Base-by-base conservation (phyloP, 1,139 yeast species). In the Tardiomyces depauwii region DNA sequence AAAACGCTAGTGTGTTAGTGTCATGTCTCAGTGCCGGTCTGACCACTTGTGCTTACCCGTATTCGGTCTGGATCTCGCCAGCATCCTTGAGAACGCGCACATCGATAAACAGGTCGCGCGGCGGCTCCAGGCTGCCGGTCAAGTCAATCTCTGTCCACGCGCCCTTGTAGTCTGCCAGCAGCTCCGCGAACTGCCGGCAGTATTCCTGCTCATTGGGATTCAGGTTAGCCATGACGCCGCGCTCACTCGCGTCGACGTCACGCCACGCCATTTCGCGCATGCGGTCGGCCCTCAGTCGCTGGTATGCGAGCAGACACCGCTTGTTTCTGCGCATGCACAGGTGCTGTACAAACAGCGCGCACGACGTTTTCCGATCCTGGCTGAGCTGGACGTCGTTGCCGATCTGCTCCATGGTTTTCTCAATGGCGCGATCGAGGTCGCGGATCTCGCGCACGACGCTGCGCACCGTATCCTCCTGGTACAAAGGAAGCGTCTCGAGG, bases 21-120 rank as follows among this genome's bases (percentile, higher is more conserved):
- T n/a, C n/a, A n/a, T n/a, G n/a, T n/a, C n/a, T n/a, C n/a, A n/a
- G 63, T 59, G 41, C 13, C n/a, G n/a, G n/a, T n/a, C n/a, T n/a
- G n/a, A n/a, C n/a, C n/a, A n/a, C n/a, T n/a, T n/a, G n/a, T n/a
- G n/a, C n/a, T n/a, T n/a, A 30, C 36, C 98, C 98, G 56, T 91
- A 91, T 62, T 91, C 98, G 0, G 98, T 91, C 60, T 89, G 96
- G 39, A 91, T 88, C 60, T 91, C 97, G 1, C 98, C 98, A 0
- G 96, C 97, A 58, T 91, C 95, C 57, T 84, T 84, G 47, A 91
- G 66, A 10, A 91, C 97, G 46, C 98, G 70, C 2, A 91, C 97
- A 59, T 91, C 98, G 12, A 91, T 84, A 57, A 89, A 91, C 40
- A 91, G 83, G 55, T 87, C 94, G 27, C 77, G 77, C 1, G 98